A percentile compares a stretch with the other conserved stretches of the same genome.
Evolutionary conservation across 129 eudicot genomes (phyloP).

Genomic region (carrot (Daucus carota)): DH1_v3.0 NC_030381.2:36811001-36811500

Average conservation of each 20-base stretch:
- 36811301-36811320: neutral
- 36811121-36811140: neutral
- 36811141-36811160: conserved; percentile 98
- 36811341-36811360: conserved; percentile 58
- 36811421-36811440: neutral
- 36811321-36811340: conserved; percentile 97
- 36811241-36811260: neutral
- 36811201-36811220: conserved; percentile 96
- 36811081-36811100: neutral
- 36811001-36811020: conserved; percentile 80
- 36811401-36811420: neutral
- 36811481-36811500: neutral
- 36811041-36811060: conserved; percentile 9
- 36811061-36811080: neutral
- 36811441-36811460: neutral
- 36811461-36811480: neutral
- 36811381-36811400: conserved; percentile 72
- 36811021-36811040: conserved; percentile 94
- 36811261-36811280: neutral
- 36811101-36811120: neutral
- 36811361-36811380: conserved; percentile 53
- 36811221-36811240: conserved; percentile 6
- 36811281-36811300: neutral
- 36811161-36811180: conserved; percentile 70
- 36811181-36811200: conserved; percentile 66